Evolutionary conservation across 148 eudicot species (phyloP).

Genomic region (Rhododendron ovatum): DNA sequence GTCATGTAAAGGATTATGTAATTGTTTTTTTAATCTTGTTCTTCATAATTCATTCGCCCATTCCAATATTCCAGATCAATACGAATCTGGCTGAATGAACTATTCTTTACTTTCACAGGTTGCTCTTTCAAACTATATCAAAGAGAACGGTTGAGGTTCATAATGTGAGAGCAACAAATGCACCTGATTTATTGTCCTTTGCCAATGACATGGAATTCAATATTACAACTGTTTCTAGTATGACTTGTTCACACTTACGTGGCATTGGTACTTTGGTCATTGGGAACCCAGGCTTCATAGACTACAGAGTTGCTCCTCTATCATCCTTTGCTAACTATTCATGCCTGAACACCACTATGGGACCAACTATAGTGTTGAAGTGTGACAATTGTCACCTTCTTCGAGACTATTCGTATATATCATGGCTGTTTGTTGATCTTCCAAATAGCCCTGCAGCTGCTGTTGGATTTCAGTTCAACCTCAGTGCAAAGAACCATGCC

Average conservation of each 20-base stretch:
- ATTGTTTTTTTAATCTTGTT: not conserved
- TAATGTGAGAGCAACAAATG: conserved; percentile 73
- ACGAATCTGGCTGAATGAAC: not conserved
- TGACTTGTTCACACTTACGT: conserved; percentile 77
- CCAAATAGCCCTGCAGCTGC: conserved; percentile 83
- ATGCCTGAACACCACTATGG: conserved; percentile 71
- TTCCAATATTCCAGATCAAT: not conserved
- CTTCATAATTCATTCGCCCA: not conserved
- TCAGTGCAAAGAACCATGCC: conserved; percentile 55
- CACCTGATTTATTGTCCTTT: conserved; percentile 72
- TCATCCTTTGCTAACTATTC: conserved; percentile 69
- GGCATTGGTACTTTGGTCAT: conserved; percentile 53
- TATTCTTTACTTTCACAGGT: conserved; percentile 38
- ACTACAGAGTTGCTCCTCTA: conserved; percentile 43
- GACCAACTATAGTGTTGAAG: conserved; percentile 57
- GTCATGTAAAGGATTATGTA: not conserved
- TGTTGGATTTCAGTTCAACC: conserved; percentile 86
- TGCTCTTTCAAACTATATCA: conserved; percentile 75
- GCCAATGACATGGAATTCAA: conserved; percentile 80
- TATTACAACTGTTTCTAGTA: conserved; percentile 73
- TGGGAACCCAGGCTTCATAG: conserved; percentile 74
- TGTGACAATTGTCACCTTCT: conserved; percentile 61
- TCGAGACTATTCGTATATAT: conserved; percentile 54
- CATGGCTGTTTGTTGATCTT: conserved; percentile 83
- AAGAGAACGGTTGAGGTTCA: conserved; percentile 83